phyloP scores from a whole-genome alignment of 495 filamentous ascomycete species.

The Trichocladium antarcticum region DNA sequence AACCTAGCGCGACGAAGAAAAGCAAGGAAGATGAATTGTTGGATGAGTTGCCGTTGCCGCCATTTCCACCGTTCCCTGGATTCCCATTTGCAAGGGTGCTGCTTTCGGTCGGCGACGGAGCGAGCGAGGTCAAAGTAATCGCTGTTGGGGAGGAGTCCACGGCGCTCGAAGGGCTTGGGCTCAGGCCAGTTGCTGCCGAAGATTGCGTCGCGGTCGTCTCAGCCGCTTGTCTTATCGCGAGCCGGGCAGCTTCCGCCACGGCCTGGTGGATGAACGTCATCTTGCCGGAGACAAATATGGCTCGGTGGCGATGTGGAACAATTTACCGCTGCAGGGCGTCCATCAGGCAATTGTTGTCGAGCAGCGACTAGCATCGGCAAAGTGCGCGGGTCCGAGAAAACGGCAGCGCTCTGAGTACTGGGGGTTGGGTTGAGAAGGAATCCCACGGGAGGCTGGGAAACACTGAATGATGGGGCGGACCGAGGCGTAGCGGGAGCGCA shows the following conservation, averaged over 20 bases:
- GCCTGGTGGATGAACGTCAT: conserved; percentile 24
- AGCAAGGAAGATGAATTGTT: conserved; percentile 79
- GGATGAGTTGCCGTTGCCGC: conserved; percentile 1
- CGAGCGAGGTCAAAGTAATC: background rate
- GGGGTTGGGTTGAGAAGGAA: conserved; percentile 6
- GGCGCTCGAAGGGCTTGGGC: background rate
- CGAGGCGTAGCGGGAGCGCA: conserved; percentile 1
- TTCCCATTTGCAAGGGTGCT: conserved; percentile 7
- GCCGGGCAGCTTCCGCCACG: conserved; percentile 19
- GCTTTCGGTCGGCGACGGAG: background rate
- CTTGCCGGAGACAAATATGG: conserved; percentile 9
- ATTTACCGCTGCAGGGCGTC: conserved; percentile 18
- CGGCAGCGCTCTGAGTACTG: background rate
- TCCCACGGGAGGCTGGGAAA: conserved; percentile 13
- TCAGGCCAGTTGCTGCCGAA: background rate
- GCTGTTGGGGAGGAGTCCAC: background rate
- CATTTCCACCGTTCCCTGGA: conserved; percentile 5
- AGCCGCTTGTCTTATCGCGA: conserved; percentile 20
- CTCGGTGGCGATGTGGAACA: conserved; percentile 13
- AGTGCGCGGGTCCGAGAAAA: background rate
- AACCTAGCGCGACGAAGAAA: conserved; percentile 94
- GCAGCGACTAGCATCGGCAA: conserved; percentile 7
- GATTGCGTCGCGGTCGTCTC: background rate
- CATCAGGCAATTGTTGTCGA: conserved; percentile 20
- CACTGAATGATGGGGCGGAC: conserved; percentile 9